Percentiles rank a stretch among this genome's conserved stretches.
phyloP scores from a whole-genome alignment of 352 stramenopile genomes.

The Globisporangium mamillatum region DNA sequence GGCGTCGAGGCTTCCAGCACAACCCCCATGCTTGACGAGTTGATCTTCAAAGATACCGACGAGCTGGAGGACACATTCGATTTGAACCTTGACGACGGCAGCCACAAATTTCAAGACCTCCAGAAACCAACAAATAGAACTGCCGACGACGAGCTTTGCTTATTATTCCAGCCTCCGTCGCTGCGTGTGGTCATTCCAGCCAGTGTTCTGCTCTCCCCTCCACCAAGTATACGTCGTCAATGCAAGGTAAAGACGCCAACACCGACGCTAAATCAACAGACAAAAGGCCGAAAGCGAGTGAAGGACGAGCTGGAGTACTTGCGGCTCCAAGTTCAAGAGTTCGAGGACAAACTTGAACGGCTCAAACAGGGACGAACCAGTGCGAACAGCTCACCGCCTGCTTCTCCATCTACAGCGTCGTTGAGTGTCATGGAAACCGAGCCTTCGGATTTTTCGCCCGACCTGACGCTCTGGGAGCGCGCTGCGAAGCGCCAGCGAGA shows the following conservation, averaged over 20 bases:
- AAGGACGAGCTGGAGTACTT: neutral
- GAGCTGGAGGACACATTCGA: neutral
- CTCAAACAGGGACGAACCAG: neutral
- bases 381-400: neutral
- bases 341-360: neutral
- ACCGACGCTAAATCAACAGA: neutral
- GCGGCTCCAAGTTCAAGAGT: neutral
- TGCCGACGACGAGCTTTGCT: neutral
- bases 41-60: neutral
- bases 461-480: neutral
- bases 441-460: neutral
- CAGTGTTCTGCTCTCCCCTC: neutral
- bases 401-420: neutral
- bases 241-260: neutral
- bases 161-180: neutral
- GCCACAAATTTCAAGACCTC: neutral
- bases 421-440: neutral
- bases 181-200: neutral
- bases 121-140: neutral
- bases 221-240: neutral
- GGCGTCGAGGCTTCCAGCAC: neutral
- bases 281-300: neutral
- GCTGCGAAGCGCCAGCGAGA: neutral
- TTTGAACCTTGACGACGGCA: neutral
- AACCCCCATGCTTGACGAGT: neutral